Percentiles rank a stretch among this genome's conserved stretches.
Conservation (phyloP, 208 protist genomes). For the Acanthamoeba lenticulata region DNA sequence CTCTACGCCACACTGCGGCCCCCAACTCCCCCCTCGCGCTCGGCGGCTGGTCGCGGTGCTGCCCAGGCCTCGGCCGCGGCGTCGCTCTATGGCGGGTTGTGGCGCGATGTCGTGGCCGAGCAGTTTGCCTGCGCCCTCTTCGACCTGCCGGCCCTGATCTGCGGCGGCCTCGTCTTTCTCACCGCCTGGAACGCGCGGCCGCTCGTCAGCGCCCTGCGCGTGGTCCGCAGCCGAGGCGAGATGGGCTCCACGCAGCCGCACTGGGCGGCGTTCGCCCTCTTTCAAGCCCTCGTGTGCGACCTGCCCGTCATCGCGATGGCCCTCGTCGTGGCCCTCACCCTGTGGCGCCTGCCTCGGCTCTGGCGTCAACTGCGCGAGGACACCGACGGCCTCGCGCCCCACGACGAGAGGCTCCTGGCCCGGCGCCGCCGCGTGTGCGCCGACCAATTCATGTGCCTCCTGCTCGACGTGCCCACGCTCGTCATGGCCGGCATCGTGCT, state of each 20-base stretch:
- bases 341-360: conserved; percentile 16
- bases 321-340: neutral
- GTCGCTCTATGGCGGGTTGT: neutral
- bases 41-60: neutral
- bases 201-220: too few species aligned
- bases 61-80: neutral
- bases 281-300: neutral
- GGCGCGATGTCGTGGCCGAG: neutral
- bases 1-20: neutral
- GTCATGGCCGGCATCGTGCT: neutral
- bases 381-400: neutral
- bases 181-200: neutral
- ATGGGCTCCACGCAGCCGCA: neutral
- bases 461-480: neutral
- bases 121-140: conserved; percentile 2
- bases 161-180: neutral
- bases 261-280: neutral
- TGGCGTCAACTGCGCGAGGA: neutral
- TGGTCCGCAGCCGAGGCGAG: too few species aligned
- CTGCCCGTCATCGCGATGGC: neutral
- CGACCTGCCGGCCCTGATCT: neutral
- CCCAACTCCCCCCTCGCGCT: neutral
- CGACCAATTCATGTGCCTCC: neutral
- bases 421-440: neutral
- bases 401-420: too few species aligned